Conservation (phyloP, 306 rosid genomes). For the Dicorynia guianensis region DNA sequence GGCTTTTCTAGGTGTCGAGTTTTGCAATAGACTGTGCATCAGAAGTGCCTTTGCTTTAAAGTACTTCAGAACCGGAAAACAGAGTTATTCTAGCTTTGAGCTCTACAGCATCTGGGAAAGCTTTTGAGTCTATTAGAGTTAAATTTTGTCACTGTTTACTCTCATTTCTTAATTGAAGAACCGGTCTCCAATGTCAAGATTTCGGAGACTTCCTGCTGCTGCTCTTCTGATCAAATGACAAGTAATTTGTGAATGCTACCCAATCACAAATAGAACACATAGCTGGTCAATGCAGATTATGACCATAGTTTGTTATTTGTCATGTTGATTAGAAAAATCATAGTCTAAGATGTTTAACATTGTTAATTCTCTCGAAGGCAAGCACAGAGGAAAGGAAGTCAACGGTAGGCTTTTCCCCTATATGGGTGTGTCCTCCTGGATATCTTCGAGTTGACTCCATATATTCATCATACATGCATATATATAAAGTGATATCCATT, state of each 20-base stretch:
- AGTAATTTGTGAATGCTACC: conserved; percentile 8
- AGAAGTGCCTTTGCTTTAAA: conserved; percentile 24
- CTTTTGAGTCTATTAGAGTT: conserved; percentile 33
- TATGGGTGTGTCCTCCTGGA: conserved; percentile 39
- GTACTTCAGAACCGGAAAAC: conserved; percentile 29
- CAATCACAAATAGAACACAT: conserved; percentile 31
- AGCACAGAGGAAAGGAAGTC: conserved; percentile 34
- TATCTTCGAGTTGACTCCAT: conserved; percentile 17
- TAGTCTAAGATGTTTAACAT: conserved; percentile 27
- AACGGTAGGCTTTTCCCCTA: conserved; percentile 40
- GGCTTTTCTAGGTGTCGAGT: conserved; percentile 21
- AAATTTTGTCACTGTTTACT: conserved; percentile 32
- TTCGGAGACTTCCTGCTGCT: conserved; percentile 9
- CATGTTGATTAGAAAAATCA: conserved; percentile 15
- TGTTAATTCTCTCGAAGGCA: conserved; percentile 1
- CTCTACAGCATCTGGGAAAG: conserved; percentile 32
- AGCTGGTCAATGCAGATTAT: conserved; percentile 38
- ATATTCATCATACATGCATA: conserved; percentile 42
- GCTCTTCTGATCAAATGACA: not conserved
- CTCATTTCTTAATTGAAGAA: conserved; percentile 38
- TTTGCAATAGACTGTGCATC: conserved; percentile 24
- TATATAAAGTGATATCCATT: conserved; percentile 33
- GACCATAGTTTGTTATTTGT: conserved; percentile 13
- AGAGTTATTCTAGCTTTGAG: conserved; percentile 19
- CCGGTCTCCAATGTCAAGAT: conserved; percentile 29